A percentile compares a stretch with the other conserved stretches of the same genome.
These are phyloP conservation scores for Alternaria postmessia DNA, from an alignment of 2,329 filamentous ascomycete species.

Conservation along the genomic window DNA sequence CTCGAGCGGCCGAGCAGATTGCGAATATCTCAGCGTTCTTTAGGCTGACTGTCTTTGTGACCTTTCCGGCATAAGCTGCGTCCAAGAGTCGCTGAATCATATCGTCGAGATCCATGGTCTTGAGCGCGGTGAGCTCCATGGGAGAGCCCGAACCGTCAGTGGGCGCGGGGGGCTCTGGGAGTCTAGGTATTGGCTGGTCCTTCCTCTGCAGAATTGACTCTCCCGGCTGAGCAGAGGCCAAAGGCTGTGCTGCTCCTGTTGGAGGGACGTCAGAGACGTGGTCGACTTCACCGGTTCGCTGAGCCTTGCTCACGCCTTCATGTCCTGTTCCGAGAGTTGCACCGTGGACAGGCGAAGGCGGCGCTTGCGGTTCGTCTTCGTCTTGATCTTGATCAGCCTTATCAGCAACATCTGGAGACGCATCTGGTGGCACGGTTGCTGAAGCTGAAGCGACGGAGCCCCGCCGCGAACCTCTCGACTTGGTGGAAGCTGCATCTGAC, in stretches of 20 bases:
- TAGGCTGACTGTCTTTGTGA: slow-evolving; percentile 95
- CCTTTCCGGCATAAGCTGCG: slow-evolving; percentile 93
- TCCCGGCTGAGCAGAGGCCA: slow-evolving; percentile 72
- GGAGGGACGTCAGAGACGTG: slow-evolving; percentile 92
- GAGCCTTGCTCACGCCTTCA: slow-evolving; percentile 80
- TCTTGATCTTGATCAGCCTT: slow-evolving; percentile 47
- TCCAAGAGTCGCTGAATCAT: slow-evolving; percentile 95
- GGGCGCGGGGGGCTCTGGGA: slow-evolving; percentile 58
- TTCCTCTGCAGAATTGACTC: slow-evolving; percentile 90
- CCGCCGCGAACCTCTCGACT: slow-evolving; percentile 59
- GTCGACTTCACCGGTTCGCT: slow-evolving; percentile 89
- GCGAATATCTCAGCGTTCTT: slow-evolving; percentile 98
- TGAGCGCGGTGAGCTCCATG: slow-evolving; percentile 89
- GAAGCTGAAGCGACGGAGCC: slow-evolving; percentile 48
- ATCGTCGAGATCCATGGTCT: slow-evolving; percentile 92
- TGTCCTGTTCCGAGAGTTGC: slow-evolving; percentile 75
- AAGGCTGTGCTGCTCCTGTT: slow-evolving; percentile 65
- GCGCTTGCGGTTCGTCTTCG: slow-evolving; percentile 57
- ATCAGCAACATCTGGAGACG: slow-evolving; percentile 42
- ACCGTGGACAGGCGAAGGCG: slow-evolving; percentile 88
- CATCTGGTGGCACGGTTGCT: slow-evolving; percentile 51
- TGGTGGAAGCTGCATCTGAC: slow-evolving; percentile 77
- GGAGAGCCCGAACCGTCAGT: slow-evolving; percentile 63
- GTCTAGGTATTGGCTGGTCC: slow-evolving; percentile 72
- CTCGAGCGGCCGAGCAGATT: slow-evolving; percentile 87